Base-by-base conservation (phyloP, 352 stramenopile species). In the Thalassiosira oceanica region DNA sequence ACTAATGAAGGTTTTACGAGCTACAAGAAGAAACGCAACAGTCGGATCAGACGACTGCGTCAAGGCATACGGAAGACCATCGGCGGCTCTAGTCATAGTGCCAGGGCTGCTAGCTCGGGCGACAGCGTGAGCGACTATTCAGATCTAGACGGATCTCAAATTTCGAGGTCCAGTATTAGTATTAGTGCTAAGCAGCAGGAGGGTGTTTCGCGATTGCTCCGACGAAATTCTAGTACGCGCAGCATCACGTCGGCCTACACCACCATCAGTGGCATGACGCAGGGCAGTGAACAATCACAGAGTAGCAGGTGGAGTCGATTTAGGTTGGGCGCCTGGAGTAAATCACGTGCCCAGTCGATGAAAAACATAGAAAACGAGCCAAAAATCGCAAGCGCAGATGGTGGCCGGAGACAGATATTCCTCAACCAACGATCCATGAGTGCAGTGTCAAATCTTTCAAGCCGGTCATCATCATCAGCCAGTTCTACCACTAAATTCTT, bases 191-290 rank as follows among this genome's bases (percentile, higher is more conserved):
- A 46, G 5, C 5, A 16, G 37, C 37, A 46, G 27, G 49, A 58
- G 3, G 26, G 29, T 15, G 11, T 58, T n/a, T 2, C 15, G 13
- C 13, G 13, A 24, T 33, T 46, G 26, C 15, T 57, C 7, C 26
- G 24, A 11, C 23, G 27, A 24, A 45, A 46, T 26, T 13, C 2
- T 13, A 58, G 49, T 13, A 5, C n/a, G 2, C 31, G 6, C 1
- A 58, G 49, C 29, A 21, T 58, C 29, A 36, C 49, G 0, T 46
- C 29, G 26, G 49, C 49, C n/a, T 58, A 36, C 15, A 58, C 29
- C 49, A 36, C 29, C 29, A 1, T 46, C 20, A 58, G 15, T 31
- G 15, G 5, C 37, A 46, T 46, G 13, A 20, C 15, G 7, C n/a
- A n/a, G n/a, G n/a, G n/a, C n/a, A n/a, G n/a, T n/a, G n/a, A n/a